Base-by-base conservation (phyloP, 2,329 filamentous ascomycete species). In the Chaetomiaceae sp. region DNA sequence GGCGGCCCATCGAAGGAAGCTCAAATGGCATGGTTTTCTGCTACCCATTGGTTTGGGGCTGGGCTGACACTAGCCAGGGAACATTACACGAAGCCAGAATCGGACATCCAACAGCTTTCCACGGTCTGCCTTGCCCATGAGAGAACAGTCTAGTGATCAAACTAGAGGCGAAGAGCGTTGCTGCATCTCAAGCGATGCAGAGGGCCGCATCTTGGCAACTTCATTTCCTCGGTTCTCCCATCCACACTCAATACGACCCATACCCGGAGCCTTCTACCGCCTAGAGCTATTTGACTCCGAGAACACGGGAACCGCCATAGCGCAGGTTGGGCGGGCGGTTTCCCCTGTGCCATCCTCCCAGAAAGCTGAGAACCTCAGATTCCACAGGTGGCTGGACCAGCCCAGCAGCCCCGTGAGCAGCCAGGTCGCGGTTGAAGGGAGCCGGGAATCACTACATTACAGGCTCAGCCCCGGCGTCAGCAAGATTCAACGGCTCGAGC, bases 301-400 rank as follows among this genome's bases (percentile, higher is more conserved):
- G 13, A 47, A 54, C 14, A 58, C 53, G 9, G 57, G 51, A 16
- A 66, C 62, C 23, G 58, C 47, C 8, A 20, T 59, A 8, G 65
- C 62, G 10, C 61, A 58, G 31, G 50, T 62, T 45, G 63, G 63
- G 16, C 41, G 39, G 12, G 44, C 27, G 5, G 31, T 31, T 3
- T 54, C 58, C 0, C 44, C 53, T 0, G 42, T 63, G 2, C 49
- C 60, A 6, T n/a, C 50, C 4, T 60, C 61, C 8, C 54, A 60
- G 33, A 53, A 53, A 30, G 46, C 47, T n/a, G 55, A 62, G 21
- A 65, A 65, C 21, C 39, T 46, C n/a, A 48, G n/a, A 7, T 66
- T 63, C 62, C 59, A 51, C 23, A 46, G 19, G 0, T 64, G 60
- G 43, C 51, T 63, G n/a, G 45, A 42, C n/a, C 39, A 46, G 6